A percentile compares a stretch with the other conserved stretches of the same genome.
phyloP scores from a whole-genome alignment of 345 rosid species.

The Ailanthus altissimus region DNA sequence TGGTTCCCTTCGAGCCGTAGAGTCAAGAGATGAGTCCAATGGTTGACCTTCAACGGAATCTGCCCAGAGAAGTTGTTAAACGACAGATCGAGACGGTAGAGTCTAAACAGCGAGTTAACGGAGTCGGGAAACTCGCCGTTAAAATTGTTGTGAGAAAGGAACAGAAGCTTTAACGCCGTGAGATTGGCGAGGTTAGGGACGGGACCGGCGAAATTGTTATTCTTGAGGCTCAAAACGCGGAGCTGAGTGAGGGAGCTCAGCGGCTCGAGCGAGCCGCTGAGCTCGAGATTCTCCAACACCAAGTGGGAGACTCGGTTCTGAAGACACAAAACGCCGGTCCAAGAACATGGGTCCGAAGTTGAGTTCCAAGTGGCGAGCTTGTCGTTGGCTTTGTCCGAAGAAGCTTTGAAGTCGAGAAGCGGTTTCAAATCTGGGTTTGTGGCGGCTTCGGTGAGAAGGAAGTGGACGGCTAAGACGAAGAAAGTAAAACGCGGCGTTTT shows the following conservation, averaged over 20 bases:
- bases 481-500: conserved; percentile 10
- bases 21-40: conserved; percentile 72
- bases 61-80: conserved; percentile 73
- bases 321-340: conserved; percentile 72
- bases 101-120: conserved; percentile 45
- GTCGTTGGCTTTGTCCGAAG: conserved; percentile 53
- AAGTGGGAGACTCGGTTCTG: conserved; percentile 62
- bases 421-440: conserved; percentile 51
- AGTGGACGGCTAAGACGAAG: conserved; percentile 3
- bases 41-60: conserved; percentile 49
- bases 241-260: conserved; percentile 64
- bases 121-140: conserved; percentile 67
- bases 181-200: conserved; percentile 67
- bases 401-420: conserved; percentile 55
- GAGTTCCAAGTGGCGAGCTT: conserved; percentile 66
- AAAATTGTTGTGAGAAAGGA: conserved; percentile 68
- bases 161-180: conserved; percentile 72
- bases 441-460: conserved; percentile 29
- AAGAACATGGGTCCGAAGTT: conserved; percentile 51
- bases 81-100: conserved; percentile 87
- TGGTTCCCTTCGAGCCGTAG: conserved; percentile 65
- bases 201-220: conserved; percentile 60
- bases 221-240: conserved; percentile 77
- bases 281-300: conserved; percentile 64
- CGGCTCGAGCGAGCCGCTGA: conserved; percentile 53